These are phyloP conservation scores for Colletotrichum chrysophilum DNA, from an alignment of 2,329 filamentous ascomycete species.

Conservation along the genomic window DNA sequence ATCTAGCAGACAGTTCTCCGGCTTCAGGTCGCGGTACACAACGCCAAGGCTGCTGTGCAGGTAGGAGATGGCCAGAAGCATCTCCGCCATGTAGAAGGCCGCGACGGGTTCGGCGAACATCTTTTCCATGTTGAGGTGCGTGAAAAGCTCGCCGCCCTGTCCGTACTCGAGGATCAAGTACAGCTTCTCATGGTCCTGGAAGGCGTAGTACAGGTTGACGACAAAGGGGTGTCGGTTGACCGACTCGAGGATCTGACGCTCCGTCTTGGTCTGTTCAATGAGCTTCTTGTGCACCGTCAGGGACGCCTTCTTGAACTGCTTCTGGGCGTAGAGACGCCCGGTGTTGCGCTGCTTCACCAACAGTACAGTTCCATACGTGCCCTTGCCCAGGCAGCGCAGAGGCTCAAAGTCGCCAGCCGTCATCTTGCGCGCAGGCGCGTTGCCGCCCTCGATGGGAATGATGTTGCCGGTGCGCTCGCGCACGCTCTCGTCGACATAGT, in stretches of 20 bases:
- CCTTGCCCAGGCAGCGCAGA: conserved; percentile 91
- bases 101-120: conserved; percentile 93
- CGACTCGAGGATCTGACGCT: conserved; percentile 91
- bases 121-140: conserved; percentile 89
- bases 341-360: conserved; percentile 90
- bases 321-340: conserved; percentile 92
- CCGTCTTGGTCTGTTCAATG: conserved; percentile 96
- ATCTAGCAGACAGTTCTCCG: conserved; percentile 95
- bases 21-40: conserved; percentile 96
- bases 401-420: conserved; percentile 88
- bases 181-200: conserved; percentile 96
- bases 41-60: conserved; percentile 92
- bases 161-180: conserved; percentile 98
- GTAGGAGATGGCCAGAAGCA: conserved; percentile 92
- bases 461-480: conserved; percentile 47
- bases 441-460: conserved; percentile 57
- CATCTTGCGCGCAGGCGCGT: conserved; percentile 78
- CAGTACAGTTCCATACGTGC: conserved; percentile 92
- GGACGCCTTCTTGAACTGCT: conserved; percentile 97
- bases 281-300: conserved; percentile 94
- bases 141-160: conserved; percentile 94
- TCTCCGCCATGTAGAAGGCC: conserved; percentile 98
- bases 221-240: conserved; percentile 97
- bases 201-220: conserved; percentile 97
- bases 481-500: conserved; percentile 78